Percentiles rank a stretch among this genome's conserved stretches.
These are phyloP conservation scores for Neurospora sp. DNA, from an alignment of 495 filamentous ascomycete genomes.

Conservation along the genomic window DNA sequence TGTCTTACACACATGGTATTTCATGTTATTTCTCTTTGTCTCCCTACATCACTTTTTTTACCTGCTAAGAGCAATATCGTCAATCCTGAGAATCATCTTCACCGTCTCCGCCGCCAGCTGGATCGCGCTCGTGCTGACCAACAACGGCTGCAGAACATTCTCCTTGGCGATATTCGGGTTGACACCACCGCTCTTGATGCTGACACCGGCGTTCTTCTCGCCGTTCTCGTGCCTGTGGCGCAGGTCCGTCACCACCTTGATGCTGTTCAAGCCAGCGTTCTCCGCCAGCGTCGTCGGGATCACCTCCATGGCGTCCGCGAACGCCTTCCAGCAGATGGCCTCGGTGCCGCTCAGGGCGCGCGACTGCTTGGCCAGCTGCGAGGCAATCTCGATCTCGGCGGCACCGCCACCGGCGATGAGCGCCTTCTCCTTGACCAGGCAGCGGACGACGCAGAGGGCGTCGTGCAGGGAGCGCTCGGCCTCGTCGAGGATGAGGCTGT, in stretches of 20 bases:
- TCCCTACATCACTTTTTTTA: constrained; percentile 5
- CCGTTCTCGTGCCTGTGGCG: constrained; percentile 87
- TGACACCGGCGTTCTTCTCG: constrained; percentile 91
- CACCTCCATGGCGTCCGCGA: constrained; percentile 95
- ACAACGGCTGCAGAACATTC: constrained; percentile 90
- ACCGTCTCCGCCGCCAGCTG: constrained; percentile 95
- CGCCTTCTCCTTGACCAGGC: constrained; percentile 96
- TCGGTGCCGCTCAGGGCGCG: constrained; percentile 80
- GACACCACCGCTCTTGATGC: constrained; percentile 93
- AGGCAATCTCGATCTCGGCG: constrained; percentile 88
- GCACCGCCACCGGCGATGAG: constrained; percentile 94
- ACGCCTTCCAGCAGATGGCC: constrained; percentile 96
- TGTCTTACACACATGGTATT: background rate
- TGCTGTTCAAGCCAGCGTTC: constrained; percentile 93
- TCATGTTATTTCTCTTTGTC: background rate
- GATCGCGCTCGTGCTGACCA: constrained; percentile 95
- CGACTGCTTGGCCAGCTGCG: constrained; percentile 68
- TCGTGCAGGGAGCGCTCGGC: constrained; percentile 94
- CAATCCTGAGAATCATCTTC: constrained; percentile 96
- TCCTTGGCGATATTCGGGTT: constrained; percentile 92
- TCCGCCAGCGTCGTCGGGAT: constrained; percentile 94
- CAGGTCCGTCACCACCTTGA: constrained; percentile 97
- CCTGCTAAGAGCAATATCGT: constrained; percentile 65
- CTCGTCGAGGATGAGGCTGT: constrained; percentile 89
- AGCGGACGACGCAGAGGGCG: constrained; percentile 93